Conservation (phyloP, 441 rosid species). For the Adansonia rubrostipa region DNA sequence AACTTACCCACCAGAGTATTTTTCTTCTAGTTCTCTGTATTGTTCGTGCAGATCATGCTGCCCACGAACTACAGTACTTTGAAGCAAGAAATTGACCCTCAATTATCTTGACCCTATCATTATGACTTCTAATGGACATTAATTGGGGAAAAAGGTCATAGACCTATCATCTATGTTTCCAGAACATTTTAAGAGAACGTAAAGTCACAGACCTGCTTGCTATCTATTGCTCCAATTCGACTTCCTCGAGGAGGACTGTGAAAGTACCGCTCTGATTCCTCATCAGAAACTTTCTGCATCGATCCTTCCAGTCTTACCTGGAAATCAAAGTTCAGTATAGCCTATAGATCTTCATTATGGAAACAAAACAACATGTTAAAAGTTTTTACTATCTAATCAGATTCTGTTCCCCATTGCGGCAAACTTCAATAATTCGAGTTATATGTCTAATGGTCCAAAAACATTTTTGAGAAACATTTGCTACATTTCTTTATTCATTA, state of each 20-base stretch:
- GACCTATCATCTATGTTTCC: conserved; percentile 22
- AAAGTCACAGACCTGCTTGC: conserved; percentile 69
- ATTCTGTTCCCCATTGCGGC: background rate
- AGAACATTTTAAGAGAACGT: background rate
- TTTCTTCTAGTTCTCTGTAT: conserved; percentile 65
- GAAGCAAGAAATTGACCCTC: conserved; percentile 30
- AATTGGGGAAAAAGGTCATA: background rate
- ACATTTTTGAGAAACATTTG: conserved; percentile 1
- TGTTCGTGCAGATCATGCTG: conserved; percentile 68
- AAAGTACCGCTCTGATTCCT: conserved; percentile 82
- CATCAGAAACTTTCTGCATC: conserved; percentile 74
- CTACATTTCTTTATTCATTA: conserved; percentile 2
- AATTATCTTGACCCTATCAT: conserved; percentile 19
- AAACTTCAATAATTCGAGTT: conserved; percentile 1
- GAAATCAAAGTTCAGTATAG: conserved; percentile 26
- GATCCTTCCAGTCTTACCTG: conserved; percentile 94
- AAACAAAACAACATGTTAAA: conserved; percentile 13
- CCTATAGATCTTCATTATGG: conserved; percentile 13
- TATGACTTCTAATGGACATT: conserved; percentile 13
- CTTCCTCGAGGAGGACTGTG: conserved; percentile 95
- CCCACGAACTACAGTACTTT: conserved; percentile 75
- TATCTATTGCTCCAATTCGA: conserved; percentile 91
- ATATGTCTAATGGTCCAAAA: background rate
- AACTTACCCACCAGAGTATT: conserved; percentile 72
- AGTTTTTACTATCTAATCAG: background rate